Evolutionary conservation across 768 basidiomycete species (phyloP).

Genomic region (Flagelloscypha sp.): DNA sequence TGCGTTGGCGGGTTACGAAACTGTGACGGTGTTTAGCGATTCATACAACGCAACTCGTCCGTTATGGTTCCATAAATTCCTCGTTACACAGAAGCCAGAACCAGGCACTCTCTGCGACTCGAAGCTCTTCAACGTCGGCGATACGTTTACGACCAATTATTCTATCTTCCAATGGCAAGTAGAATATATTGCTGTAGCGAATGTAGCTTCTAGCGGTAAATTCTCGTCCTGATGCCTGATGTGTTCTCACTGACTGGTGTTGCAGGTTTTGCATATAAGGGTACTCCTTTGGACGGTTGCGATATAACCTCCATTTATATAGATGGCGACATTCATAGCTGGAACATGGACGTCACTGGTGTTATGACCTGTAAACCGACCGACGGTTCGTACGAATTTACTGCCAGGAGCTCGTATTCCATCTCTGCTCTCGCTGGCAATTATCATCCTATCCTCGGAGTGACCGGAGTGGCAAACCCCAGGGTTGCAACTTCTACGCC

Average conservation of each 20-base stretch:
- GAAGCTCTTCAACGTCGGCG: constrained; percentile 17
- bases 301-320: constrained; percentile 17
- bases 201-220: constrained; percentile 16
- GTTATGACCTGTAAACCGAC: constrained; percentile 11
- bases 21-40: constrained; percentile 14
- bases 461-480: constrained; percentile 8
- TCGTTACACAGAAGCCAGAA: constrained; percentile 13
- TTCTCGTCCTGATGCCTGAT: no score
- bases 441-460: constrained; percentile 12
- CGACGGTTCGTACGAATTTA: constrained; percentile 10
- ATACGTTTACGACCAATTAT: constrained; percentile 19
- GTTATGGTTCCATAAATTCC: constrained; percentile 16
- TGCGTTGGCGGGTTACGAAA: constrained; percentile 20
- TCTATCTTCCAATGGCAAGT: constrained; percentile 18
- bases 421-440: constrained; percentile 12
- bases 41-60: constrained; percentile 18
- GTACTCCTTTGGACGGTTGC: constrained; percentile 17
- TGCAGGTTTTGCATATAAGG: constrained; percentile 17
- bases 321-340: constrained; percentile 11
- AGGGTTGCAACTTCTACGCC: constrained; percentile 9
- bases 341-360: constrained; percentile 14
- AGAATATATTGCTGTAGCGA: constrained; percentile 14
- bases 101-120: constrained; percentile 20
- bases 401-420: constrained; percentile 12
- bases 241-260: no score